A percentile compares a stretch with the other conserved stretches of the same genome.
Evolutionary conservation across 2,329 filamentous ascomycete genomes (phyloP).

Genomic region (Sphaerulina populicola): DNA sequence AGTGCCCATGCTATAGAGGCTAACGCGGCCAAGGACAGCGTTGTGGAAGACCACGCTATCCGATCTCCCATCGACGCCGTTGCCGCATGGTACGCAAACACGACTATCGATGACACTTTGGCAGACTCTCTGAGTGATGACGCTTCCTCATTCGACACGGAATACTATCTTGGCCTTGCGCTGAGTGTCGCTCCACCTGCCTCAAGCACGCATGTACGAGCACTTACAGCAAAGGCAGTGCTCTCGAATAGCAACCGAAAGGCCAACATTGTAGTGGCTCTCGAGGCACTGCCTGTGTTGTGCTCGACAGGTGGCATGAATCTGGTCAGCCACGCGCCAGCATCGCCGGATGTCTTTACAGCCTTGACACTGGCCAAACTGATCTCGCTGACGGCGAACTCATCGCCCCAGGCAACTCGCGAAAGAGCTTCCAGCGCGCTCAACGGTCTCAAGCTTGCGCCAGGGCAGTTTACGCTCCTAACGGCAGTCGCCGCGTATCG

Average conservation of each 20-base stretch:
- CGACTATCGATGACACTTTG: constrained; percentile 62
- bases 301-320: constrained; percentile 33
- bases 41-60: constrained; percentile 77
- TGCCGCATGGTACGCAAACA: constrained; percentile 81
- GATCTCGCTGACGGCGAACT: constrained; percentile 37
- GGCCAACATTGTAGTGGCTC: constrained; percentile 45
- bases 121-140: constrained; percentile 47
- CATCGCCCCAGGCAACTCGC: constrained; percentile 28
- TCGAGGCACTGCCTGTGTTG: constrained; percentile 44
- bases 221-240: constrained; percentile 52
- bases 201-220: constrained; percentile 58
- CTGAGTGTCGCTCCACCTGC: constrained; percentile 67
- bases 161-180: constrained; percentile 55
- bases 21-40: constrained; percentile 68
- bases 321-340: constrained; percentile 47
- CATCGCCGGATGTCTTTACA: constrained; percentile 50
- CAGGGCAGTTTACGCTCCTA: constrained; percentile 38
- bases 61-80: constrained; percentile 82
- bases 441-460: constrained; percentile 36
- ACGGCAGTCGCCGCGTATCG: constrained; percentile 41
- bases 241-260: constrained; percentile 48
- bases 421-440: constrained; percentile 35
- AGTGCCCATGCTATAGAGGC: constrained; percentile 58
- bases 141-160: constrained; percentile 38
- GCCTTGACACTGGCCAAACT: constrained; percentile 54